Percentiles rank a stretch among this genome's conserved stretches.
These are phyloP conservation scores for Tolypocladium tropicale DNA, from an alignment of 2,329 filamentous ascomycete species.

Conservation along the genomic window DNA sequence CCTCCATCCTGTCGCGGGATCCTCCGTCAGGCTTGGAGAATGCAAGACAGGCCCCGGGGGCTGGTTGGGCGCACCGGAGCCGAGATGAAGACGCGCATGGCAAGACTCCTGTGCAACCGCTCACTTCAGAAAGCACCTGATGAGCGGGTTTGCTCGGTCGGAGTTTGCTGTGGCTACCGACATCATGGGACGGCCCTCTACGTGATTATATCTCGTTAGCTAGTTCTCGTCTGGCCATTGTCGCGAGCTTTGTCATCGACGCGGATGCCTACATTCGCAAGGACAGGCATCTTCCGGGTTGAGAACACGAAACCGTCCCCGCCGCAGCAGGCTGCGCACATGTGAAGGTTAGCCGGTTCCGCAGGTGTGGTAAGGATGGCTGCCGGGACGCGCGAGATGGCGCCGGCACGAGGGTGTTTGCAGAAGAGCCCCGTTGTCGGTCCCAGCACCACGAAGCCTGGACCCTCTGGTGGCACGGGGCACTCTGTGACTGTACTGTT, in stretches of 20 bases:
- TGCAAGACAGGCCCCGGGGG: background rate
- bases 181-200: background rate
- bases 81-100: background rate
- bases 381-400: slow-evolving; percentile 1
- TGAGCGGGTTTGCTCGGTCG: slow-evolving; percentile 1
- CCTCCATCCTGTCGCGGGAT: background rate
- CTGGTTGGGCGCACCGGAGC: background rate
- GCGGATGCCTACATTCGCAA: slow-evolving; percentile 1
- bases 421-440: slow-evolving; percentile 1
- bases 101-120: background rate
- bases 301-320: background rate
- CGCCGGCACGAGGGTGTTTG: slow-evolving; percentile 6
- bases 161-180: background rate
- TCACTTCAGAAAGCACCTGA: background rate
- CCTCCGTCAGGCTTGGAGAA: background rate
- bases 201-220: background rate
- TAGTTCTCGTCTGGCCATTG: slow-evolving; percentile 1
- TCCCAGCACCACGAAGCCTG: background rate
- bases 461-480: background rate
- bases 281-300: background rate
- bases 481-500: too few species aligned
- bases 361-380: slow-evolving; percentile 1
- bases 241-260: slow-evolving; percentile 5
- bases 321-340: background rate
- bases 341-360: slow-evolving; percentile 1